Percentiles rank a stretch among this genome's conserved stretches.
Evolutionary conservation across 768 basidiomycete genomes (phyloP).

Genomic region (Trametes gibbosa): DNA sequence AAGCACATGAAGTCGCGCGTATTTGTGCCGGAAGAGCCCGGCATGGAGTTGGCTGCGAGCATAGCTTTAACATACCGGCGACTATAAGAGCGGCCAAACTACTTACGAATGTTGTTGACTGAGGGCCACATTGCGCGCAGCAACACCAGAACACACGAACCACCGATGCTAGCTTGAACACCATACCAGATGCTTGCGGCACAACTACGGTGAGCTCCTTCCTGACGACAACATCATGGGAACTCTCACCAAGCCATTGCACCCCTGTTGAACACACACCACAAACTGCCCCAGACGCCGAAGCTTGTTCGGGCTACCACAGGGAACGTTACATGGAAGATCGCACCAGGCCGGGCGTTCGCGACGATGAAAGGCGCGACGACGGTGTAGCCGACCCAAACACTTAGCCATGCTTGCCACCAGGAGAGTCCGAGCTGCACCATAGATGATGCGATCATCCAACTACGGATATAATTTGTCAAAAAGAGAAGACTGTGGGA

Average conservation of each 20-base stretch:
- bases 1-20: conserved; percentile 78
- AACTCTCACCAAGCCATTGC: conserved; percentile 64
- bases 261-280: conserved; percentile 76
- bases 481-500: neutral
- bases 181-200: conserved; percentile 68
- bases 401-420: conserved; percentile 86
- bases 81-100: neutral
- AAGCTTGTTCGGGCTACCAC: conserved; percentile 74
- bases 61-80: conserved; percentile 3
- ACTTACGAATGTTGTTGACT: conserved; percentile 61
- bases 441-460: conserved; percentile 80
- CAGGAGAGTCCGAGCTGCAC: conserved; percentile 68
- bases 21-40: conserved; percentile 70
- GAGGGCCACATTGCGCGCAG: conserved; percentile 76
- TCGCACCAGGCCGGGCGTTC: conserved; percentile 76
- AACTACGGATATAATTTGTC: conserved; percentile 35
- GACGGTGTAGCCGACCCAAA: conserved; percentile 49
- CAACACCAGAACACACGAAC: conserved; percentile 72
- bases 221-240: neutral
- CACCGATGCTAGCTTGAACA: conserved; percentile 82
- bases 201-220: neutral
- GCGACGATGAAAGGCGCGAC: conserved; percentile 67
- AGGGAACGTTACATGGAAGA: conserved; percentile 77
- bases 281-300: conserved; percentile 73
- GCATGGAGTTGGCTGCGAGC: conserved; percentile 64